Evolutionary conservation across 306 rosid genomes (phyloP), one percentile per base, ranked within the genome.

Genomic region (Luffa aegyptiaca): DNA sequence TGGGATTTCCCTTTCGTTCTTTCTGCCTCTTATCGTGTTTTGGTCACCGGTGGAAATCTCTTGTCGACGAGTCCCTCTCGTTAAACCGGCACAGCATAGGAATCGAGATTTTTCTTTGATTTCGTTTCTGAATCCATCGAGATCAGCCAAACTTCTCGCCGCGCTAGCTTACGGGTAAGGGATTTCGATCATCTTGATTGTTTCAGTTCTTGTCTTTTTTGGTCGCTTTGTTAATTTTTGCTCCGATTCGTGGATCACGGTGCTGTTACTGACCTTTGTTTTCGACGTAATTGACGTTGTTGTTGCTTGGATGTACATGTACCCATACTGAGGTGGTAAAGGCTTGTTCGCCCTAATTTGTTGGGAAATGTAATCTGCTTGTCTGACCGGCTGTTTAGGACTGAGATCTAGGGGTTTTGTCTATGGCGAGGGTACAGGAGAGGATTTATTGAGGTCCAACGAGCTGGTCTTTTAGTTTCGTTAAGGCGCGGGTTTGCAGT

Each of bases 111-210:
- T 79, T 80, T 75, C 77, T 46, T 9, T 81, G 72, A 56, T 3
- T 68, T 10, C 51, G 56, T 56, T 8, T 44, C 82, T 82, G 62
- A 84, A 70, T 42, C 66, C 58, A 63, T 77, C 77, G 74, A 64
- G 84, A 63, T 80, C 75, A 3, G 13, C 80, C 76, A 75, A 21
- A 57, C 49, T 62, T 10, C 88, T 88, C 89, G 86, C 86, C 86
- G 84, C 85, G 82, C 90, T 84, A 76, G 81, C 85, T 85, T 70
- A 59, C 86, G 76, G 76, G 90, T 93, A 64, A 82, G 82, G 62
- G 39, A 44, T 64, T 21, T 84, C 72, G 18, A 49, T 80, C 26
- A 46, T 35, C 70, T 21, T 45, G 21, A 35, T 35, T 10, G 18
- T 80, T 57, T 58, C 35, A 14, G 61, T 57, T 62, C 61, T 52